Base-by-base conservation (phyloP, 495 filamentous ascomycete species). In the Neurospora sp. region DNA sequence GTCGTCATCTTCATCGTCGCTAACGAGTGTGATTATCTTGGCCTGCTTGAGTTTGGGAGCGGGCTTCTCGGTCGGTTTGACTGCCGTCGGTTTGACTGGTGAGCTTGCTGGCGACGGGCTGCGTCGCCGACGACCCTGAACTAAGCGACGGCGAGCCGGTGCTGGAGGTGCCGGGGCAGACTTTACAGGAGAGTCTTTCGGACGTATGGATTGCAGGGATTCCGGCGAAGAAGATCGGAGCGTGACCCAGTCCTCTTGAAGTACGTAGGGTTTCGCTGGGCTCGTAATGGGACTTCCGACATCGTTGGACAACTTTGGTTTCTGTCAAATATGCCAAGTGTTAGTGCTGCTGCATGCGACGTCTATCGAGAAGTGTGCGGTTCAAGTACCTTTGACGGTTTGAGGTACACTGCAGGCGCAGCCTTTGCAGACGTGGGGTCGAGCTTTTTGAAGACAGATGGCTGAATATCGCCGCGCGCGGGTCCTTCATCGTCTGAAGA, bases 401-500 rank as follows among this genome's bases (percentile, higher is more conserved):
- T 65, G 12, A 65, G 27, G 53, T 65, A 65, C 6, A 65, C 53
- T 18, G 53, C 53, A 65, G 27, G 27, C 8, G 53, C 53, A 65
- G 53, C 53, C 27, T 65, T 65, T 37, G 53, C 12, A 37, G 53
- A 65, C 22, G 53, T 18, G 9, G 61, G 27, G 18, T 72, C 74
- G 46, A 74, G 72, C 69, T 78, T 76, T 69, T 77, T 81, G 37
- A 94, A 93, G 48, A 84, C 89, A 1, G 91, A 87, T 10, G 93
- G 92, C 70, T 89, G 89, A 74, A 96, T 94, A 71, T 93, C 90
- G 4, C 88, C 87, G 42, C 81, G 85, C 12, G 78, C 77, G 2
- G 79, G 84, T 20, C 76, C 81, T 38, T 83, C 84, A 39, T 84
- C 84, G 31, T 82, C 84, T 5, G 83, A 85, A 9, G 82, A 83